A percentile compares a stretch with the other conserved stretches of the same genome.
Conservation (phyloP, 176 grass and related monocot genomes). For the Eremochloa ophiuroides region DNA sequence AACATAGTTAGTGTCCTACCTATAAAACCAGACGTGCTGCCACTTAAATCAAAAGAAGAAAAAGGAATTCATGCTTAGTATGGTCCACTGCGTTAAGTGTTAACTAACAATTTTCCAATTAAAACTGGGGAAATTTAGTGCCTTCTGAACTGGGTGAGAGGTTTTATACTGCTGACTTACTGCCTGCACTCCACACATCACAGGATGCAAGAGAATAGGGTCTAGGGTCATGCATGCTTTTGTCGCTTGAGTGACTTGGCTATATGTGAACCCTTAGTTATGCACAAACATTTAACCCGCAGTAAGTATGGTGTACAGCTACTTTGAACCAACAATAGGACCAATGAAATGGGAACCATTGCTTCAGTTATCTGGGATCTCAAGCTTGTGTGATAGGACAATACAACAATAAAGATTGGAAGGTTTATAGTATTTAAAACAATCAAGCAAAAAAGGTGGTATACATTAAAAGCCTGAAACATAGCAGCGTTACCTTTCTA, state of each 20-base stretch:
- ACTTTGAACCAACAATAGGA: neutral
- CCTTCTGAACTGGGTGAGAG: neutral
- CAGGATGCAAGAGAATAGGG: neutral
- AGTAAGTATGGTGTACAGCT: neutral
- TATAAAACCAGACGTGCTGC: neutral
- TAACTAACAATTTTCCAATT: neutral
- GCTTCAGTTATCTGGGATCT: neutral
- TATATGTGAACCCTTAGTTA: neutral
- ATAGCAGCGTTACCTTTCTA: neutral
- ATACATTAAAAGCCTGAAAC: neutral
- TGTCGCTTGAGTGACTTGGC: neutral
- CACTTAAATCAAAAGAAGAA: neutral
- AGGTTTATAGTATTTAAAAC: neutral
- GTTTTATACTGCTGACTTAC: neutral
- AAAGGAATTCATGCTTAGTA: neutral
- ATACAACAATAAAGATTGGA: neutral
- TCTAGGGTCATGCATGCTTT: neutral
- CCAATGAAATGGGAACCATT: neutral
- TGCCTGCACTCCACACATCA: neutral
- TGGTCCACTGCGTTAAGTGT: neutral
- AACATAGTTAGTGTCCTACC: neutral
- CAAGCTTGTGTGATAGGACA: neutral
- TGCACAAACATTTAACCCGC: neutral
- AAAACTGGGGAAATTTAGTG: neutral
- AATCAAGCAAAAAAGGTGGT: neutral